These are phyloP conservation scores for Dendrocalamus sinicus DNA, from an alignment of 176 grass and related monocot species.

Conservation along the genomic window DNA sequence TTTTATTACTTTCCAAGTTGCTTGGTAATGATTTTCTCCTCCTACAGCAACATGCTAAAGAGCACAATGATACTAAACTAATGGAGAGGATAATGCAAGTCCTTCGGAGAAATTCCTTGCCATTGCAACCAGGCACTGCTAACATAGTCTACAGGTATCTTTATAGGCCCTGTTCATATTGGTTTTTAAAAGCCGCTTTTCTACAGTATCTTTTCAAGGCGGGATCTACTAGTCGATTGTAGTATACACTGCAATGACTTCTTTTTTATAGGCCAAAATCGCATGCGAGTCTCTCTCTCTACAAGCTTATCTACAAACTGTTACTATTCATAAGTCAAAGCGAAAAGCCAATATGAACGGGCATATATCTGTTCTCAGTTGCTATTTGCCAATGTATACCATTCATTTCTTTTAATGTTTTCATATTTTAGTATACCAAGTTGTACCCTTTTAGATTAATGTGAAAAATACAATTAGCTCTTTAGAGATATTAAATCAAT, in stretches of 20 bases:
- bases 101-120: constrained; percentile 66
- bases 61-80: constrained; percentile 68
- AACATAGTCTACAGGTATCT: constrained; percentile 86
- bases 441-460: constrained; percentile 5
- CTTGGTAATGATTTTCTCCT: constrained; percentile 50
- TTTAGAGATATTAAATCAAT: constrained; percentile 22
- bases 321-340: no score
- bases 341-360: no score
- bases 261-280: no score
- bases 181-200: no score
- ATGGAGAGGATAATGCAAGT: constrained; percentile 69
- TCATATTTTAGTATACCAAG: constrained; percentile 13
- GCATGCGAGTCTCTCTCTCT: no score
- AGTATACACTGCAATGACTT: no score
- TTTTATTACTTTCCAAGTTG: constrained; percentile 38
- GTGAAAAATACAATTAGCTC: not conserved
- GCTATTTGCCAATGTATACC: not conserved
- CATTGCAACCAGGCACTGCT: constrained; percentile 82
- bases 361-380: not conserved
- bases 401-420: not conserved
- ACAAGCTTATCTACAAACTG: no score
- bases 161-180: not conserved
- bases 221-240: no score
- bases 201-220: no score
- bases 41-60: constrained; percentile 84